Evolutionary conservation across 331 rosid genomes (phyloP), one percentile per base, ranked within the genome.

Genomic region (Stylosanthes scabra): DNA sequence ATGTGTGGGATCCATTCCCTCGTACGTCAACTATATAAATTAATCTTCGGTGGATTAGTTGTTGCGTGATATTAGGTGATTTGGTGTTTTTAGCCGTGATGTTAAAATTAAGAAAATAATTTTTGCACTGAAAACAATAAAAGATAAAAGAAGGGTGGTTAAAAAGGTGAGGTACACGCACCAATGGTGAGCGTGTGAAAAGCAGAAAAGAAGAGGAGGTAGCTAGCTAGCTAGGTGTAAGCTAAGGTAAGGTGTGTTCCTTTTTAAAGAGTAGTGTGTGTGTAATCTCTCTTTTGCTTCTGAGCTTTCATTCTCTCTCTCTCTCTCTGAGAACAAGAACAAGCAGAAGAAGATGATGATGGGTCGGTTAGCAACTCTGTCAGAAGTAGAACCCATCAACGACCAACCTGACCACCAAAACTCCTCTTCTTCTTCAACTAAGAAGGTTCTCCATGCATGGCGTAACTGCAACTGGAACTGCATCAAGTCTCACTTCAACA

Each of bases 391-490:
- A 54, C 96, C 97, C 41, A 84, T 81, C 61, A 86, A 74, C 47
- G 91, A 84, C 2, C 78, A 87, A 63, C 5, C 3, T 31, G 37
- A 31, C 37, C 37, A 31, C 37, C 37, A 31, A 31, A 31, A 3
- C 37, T 31, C 37, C 5, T 31, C 37, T 31, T 31, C 37, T 31
- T 31, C 37, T 31, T n/a, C n/a, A n/a, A 3, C 37, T 31, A 31
- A 31, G 37, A 31, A 31, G 37, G 37, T 31, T 31, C 37, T 80
- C 4, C 85, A 81, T 34, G 71, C 92, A 72, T 89, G 97, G 96
- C 78, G 90, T 66, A 86, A 79, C n/a, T n/a, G n/a, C n/a, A n/a
- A n/a, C 71, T 90, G 90, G 89, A 86, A 75, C 74, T 92, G 97
- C 92, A 85, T 92, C 86, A 89, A 82, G 74, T 68, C 86, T 75